These are phyloP conservation scores for Macadamia tetraphylla DNA, from an alignment of 164 flowering plant species.

Conservation along the genomic window DNA sequence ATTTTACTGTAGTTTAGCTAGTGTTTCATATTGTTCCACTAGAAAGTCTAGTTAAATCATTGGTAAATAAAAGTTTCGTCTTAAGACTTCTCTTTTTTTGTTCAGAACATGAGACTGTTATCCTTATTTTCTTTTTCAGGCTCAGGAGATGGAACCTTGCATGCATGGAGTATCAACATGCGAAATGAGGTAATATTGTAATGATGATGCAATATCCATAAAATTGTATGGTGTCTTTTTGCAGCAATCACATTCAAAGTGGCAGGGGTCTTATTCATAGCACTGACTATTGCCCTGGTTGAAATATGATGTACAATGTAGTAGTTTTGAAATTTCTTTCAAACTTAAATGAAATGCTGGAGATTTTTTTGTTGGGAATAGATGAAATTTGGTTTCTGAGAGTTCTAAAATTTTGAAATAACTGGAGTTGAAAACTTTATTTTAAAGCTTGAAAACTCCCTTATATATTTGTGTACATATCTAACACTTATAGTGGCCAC, in stretches of 20 bases:
- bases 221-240: not conserved
- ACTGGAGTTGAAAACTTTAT: too few relatives aligned
- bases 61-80: too few relatives aligned
- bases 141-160: constrained; percentile 91
- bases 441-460: too few relatives aligned
- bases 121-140: constrained; percentile 37
- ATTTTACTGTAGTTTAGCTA: too few relatives aligned
- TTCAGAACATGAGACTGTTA: constrained; percentile 1
- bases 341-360: not conserved
- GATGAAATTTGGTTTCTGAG: too few relatives aligned
- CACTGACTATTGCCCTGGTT: not conserved
- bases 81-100: not conserved
- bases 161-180: constrained; percentile 77
- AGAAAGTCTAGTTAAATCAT: too few relatives aligned
- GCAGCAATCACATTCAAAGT: not conserved
- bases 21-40: too few relatives aligned
- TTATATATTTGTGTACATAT: too few relatives aligned
- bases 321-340: not conserved
- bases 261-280: not conserved
- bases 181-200: constrained; percentile 58
- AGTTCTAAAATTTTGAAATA: too few relatives aligned
- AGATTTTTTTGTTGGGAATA: too few relatives aligned
- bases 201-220: not conserved
- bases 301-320: too few relatives aligned
- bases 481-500: too few relatives aligned